phyloP scores from a whole-genome alignment of 1,139 yeast species.

The Pichia terricola region DNA sequence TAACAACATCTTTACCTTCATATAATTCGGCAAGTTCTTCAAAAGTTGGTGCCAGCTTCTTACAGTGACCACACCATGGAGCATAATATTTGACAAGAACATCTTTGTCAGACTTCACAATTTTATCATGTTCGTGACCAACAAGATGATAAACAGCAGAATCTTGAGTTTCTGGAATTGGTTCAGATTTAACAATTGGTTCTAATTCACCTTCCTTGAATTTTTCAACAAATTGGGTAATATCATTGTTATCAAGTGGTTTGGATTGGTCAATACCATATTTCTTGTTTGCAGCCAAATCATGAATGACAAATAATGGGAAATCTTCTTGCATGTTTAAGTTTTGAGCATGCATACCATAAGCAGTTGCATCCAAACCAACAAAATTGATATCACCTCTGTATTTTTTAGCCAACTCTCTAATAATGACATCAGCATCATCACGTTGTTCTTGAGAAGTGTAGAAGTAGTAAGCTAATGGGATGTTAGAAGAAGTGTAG shows the following conservation, averaged over 20 bases:
- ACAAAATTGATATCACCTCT: conserved; percentile 84
- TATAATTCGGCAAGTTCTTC: conserved; percentile 75
- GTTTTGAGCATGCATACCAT: conserved; percentile 83
- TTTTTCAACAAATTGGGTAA: conserved; percentile 55
- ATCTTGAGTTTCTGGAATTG: conserved; percentile 72
- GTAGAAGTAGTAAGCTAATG: conserved; percentile 85
- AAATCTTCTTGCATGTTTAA: conserved; percentile 78
- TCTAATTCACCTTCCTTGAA: conserved; percentile 55
- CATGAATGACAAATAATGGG: conserved; percentile 90
- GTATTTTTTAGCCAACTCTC: conserved; percentile 57
- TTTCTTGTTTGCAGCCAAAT: conserved; percentile 56
- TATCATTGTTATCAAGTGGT: conserved; percentile 30
- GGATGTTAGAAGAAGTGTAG: conserved; percentile 65
- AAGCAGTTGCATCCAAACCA: conserved; percentile 72
- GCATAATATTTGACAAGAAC: conserved; percentile 92
- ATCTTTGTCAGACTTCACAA: conserved; percentile 70
- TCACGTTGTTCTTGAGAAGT: conserved; percentile 58
- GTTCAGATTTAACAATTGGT: conserved; percentile 79
- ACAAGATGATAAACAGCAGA: conserved; percentile 72
- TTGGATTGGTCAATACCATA: conserved; percentile 44
- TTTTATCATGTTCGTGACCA: conserved; percentile 69
- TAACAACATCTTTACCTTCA: conserved; percentile 46
- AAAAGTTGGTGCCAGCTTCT: conserved; percentile 85
- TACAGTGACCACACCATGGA: conserved; percentile 99
- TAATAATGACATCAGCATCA: conserved; percentile 41